A percentile compares a stretch with the other conserved stretches of the same genome.
These are phyloP conservation scores for Umbilicus rupestris DNA, from an alignment of 164 flowering plant species.

Conservation along the genomic window DNA sequence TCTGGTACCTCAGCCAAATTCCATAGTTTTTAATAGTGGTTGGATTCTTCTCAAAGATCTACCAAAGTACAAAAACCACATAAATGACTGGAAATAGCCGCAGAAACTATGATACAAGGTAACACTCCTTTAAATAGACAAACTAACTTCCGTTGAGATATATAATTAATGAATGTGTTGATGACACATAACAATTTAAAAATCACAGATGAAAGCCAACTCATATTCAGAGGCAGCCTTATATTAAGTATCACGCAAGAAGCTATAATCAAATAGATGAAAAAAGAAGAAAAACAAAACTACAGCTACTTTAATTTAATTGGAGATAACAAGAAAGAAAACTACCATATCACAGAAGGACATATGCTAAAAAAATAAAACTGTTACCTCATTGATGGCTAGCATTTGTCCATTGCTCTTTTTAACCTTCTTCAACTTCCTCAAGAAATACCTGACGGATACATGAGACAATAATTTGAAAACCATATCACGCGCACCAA, in stretches of 20 bases:
- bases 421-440: slow-evolving; percentile 7
- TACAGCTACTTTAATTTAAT: not conserved
- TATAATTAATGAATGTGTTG: not conserved
- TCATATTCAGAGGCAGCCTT: too few species aligned
- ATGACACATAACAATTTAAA: too few species aligned
- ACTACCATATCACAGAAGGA: not conserved
- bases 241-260: too few species aligned
- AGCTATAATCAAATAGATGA: too few species aligned
- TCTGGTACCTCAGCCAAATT: slow-evolving; percentile 4
- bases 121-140: not conserved
- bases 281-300: not conserved
- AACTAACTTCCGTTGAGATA: not conserved
- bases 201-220: too few species aligned
- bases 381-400: not conserved
- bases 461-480: not conserved
- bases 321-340: not conserved
- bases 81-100: too few species aligned
- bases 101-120: too few species aligned
- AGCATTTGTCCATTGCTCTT: slow-evolving; percentile 6
- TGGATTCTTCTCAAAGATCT: slow-evolving; percentile 7
- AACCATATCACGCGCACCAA: too few species aligned
- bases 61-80: not conserved
- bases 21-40: slow-evolving; percentile 4
- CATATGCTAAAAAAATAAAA: not conserved
- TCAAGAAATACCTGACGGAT: not conserved